phyloP scores from a whole-genome alignment of 164 flowering plant genomes.

The Nymphaea colorata region DNA sequence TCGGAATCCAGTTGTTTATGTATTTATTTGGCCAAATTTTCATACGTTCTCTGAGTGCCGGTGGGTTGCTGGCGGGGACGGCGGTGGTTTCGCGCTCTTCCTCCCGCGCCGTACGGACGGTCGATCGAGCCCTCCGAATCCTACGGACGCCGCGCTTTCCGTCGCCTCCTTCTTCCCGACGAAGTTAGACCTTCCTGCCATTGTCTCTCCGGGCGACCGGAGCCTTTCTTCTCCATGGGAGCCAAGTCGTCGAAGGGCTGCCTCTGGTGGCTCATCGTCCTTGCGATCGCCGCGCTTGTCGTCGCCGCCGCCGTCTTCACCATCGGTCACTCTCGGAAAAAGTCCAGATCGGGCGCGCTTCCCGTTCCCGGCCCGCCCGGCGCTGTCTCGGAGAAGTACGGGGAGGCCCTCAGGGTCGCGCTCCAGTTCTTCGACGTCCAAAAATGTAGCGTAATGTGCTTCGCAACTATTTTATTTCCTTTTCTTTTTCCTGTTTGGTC shows the following conservation, averaged over 20 bases:
- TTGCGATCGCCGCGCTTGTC: constrained; percentile 32
- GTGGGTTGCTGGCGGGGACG: too few relatives aligned
- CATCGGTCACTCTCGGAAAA: constrained; percentile 18
- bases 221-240: constrained; percentile 26
- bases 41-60: too few relatives aligned
- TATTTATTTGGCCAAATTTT: too few relatives aligned
- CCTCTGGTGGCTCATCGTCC: constrained; percentile 44
- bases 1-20: too few relatives aligned
- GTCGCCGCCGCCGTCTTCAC: constrained; percentile 32
- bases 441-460: constrained; percentile 40
- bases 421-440: constrained; percentile 85
- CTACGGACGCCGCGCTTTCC: background rate
- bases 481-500: background rate
- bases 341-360: constrained; percentile 15
- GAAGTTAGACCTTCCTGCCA: background rate
- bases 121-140: background rate
- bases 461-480: background rate
- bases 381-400: constrained; percentile 41
- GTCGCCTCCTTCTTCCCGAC: background rate
- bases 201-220: background rate
- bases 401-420: constrained; percentile 57
- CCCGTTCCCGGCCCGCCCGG: constrained; percentile 95
- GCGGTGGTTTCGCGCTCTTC: background rate
- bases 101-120: background rate
- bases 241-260: constrained; percentile 37